Base-by-base conservation (phyloP, 2,329 filamentous ascomycete genomes). In the Sclerotinia glacialis region DNA sequence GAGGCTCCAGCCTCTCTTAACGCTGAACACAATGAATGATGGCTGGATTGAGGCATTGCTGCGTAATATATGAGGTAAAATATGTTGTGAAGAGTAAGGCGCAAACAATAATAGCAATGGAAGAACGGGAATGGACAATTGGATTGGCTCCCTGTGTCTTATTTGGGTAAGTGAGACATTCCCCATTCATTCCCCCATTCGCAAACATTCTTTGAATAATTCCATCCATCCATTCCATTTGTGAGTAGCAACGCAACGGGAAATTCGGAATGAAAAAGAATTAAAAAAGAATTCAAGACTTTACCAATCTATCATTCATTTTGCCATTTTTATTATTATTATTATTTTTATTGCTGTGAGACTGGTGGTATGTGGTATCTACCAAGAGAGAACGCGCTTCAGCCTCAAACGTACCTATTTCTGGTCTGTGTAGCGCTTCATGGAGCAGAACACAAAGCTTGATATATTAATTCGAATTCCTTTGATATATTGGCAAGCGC, bases 381-480 rank as follows among this genome's bases (percentile, higher is more conserved):
- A n/a, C n/a, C n/a, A n/a, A n/a, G n/a, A n/a, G n/a, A 42, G 42
- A 26, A 46, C n/a, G 31, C 9, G 26, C 40, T 28, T 59, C 40
- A 18, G 40, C 55, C 16, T 52, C 50, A 59, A 31, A 44, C 11
- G 40, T 46, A 2, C 55, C 55, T 26, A 59, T 31, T 34, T 46
- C 28, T 46, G 55, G 18, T 59, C 42, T 59, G 12, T 47, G 21
- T 60, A 34, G 42, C 42, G 28, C 56, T 47, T 59, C 6, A 31
- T 31, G 40, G 23, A 26, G 55, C 40, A 31, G 42, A 21, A n/a
- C 40, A 46, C 21, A 60, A 60, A 26, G 3, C 4, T 47, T 23
- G 23, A 42, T 44, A 60, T 21, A 49, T 60, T 60, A 37, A 49
- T 60, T 60, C 34, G 12, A 60, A 49, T 49, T 60, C 42, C 56